Base-by-base conservation (phyloP, 805 yeast genomes). In the Wickerhamiella dianesei region DNA sequence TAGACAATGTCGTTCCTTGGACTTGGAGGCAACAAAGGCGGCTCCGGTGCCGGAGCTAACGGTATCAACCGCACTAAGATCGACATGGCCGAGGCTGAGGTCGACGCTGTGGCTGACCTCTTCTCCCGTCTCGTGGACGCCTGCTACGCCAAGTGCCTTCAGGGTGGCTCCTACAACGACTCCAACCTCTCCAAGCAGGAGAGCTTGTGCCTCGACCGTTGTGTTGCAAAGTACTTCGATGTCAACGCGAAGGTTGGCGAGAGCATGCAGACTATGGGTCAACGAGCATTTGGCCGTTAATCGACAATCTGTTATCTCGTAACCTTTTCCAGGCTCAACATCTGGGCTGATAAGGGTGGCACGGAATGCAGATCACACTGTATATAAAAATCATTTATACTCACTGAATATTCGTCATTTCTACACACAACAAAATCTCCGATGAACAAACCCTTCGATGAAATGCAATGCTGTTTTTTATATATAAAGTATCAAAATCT, bases 31-130 rank as follows among this genome's bases (percentile, higher is more conserved):
- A 55, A 54, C 46, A 63, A 60, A 69, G 49, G 72, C 74, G 44
- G 65, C 32, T 4, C 63, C 50, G 51, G 54, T 21, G 40, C 49
- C 35, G 62, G 58, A 46, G 58, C 62, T 53, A 53, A 54, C 39
- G 51, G 51, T 35, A 43, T 53, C 37, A 49, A 46, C 49, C 44
- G 45, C 35, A 47, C 55, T 42, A 67, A 67, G 60, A 50, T 67
- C 50, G 65, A 65, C 43, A 95, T 95, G 55, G 98, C 98, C 45
- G 97, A 89, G 69, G 84, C 95, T 48, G 98, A 89, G 67, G 75
- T 89, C 56, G 98, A 89, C 65, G 82, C 92, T 79, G 95, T 89
- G 57, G 88, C 96, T 37, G 95, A 92, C 57, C 87, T 89, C 96
- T 89, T 89, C 77, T 89, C 89, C 76, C 59, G 80, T 59, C 72